A percentile compares a stretch with the other conserved stretches of the same genome.
These are phyloP conservation scores for Mallotus japonicus DNA, from an alignment of 441 rosid species.

Conservation along the genomic window DNA sequence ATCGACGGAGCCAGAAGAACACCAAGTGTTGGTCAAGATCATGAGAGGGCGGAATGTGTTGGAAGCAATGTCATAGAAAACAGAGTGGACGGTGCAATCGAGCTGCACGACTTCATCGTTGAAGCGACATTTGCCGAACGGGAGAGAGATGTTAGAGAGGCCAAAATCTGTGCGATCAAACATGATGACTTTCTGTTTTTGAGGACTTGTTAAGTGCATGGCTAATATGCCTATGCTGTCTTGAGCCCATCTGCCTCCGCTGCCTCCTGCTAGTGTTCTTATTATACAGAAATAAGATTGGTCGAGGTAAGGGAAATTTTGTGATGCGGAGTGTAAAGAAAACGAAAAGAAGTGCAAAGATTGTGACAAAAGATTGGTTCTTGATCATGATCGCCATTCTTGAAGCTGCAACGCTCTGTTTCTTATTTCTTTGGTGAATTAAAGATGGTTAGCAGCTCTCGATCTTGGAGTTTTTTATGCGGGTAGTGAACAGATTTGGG, in stretches of 20 bases:
- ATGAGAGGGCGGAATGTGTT: too few relatives aligned
- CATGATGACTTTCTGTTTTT: constrained; percentile 32
- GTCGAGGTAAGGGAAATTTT: background rate
- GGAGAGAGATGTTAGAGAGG: too few relatives aligned
- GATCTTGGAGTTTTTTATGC: too few relatives aligned
- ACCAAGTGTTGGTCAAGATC: too few relatives aligned
- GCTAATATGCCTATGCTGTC: constrained; percentile 68
- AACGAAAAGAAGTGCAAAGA: background rate
- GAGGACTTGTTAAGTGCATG: constrained; percentile 88
- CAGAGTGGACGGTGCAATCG: too few relatives aligned
- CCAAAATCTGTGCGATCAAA: too few relatives aligned
- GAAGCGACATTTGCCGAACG: too few relatives aligned
- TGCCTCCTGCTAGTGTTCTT: background rate
- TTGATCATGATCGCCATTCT: constrained; percentile 31
- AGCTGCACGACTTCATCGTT: too few relatives aligned
- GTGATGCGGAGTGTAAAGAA: background rate
- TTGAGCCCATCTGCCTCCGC: constrained; percentile 34
- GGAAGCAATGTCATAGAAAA: too few relatives aligned
- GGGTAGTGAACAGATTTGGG: too few relatives aligned
- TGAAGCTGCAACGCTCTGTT: background rate
- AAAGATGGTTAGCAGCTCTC: too few relatives aligned
- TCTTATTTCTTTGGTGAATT: background rate
- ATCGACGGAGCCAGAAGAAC: too few relatives aligned
- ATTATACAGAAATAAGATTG: background rate
- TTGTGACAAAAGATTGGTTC: constrained; percentile 24